Base-by-base conservation (phyloP, 2,329 filamentous ascomycete genomes). In the Metarhizium guizhouense region DNA sequence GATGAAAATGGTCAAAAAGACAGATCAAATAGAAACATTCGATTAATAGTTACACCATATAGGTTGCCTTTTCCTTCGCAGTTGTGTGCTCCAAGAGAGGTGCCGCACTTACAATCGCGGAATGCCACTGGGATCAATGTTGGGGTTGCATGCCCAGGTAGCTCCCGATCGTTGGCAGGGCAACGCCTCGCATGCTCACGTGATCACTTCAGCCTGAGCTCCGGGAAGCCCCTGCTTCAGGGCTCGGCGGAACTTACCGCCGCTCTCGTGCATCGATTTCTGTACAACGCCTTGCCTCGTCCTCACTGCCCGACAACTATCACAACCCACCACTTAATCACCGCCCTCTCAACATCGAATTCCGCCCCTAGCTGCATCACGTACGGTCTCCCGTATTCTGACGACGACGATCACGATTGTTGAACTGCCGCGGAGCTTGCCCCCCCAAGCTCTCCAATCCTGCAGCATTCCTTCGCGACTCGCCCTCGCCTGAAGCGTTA, bases 161-260 rank as follows among this genome's bases (percentile, higher is more conserved):
- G 18, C 16, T 20, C 5, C 18, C 10, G 34, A 18, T 14, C n/a
- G 63, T 64, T 63, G 61, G 55, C 60, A 16, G 30, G 58, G 58
- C 56, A 62, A 64, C 63, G 4, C 2, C 5, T 7, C 7, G 7
- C 6, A 30, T 3, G 11, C 2, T 18, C 66, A 68, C 67, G 67
- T 68, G 67, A 68, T 61, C 48, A 36, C 8, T 14, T 6, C 42
- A 36, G 49, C 11, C 25, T 2, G 3, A 54, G 52, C 55, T 54
- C 25, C 18, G 18, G 3, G 52, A 2, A 8, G 32, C 25, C 50
- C 34, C 25, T 49, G 38, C 55, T 58, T 52, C 48, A 54, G 62
- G 64, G 61, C 58, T 54, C 47, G 54, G 57, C 66, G 65, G 66
- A 64, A 65, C 62, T 61, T 68, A 58, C 63, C 62, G 60, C 64